These are phyloP conservation scores for Termitomyces sp. DNA, from an alignment of 768 basidiomycete genomes.

Conservation along the genomic window DNA sequence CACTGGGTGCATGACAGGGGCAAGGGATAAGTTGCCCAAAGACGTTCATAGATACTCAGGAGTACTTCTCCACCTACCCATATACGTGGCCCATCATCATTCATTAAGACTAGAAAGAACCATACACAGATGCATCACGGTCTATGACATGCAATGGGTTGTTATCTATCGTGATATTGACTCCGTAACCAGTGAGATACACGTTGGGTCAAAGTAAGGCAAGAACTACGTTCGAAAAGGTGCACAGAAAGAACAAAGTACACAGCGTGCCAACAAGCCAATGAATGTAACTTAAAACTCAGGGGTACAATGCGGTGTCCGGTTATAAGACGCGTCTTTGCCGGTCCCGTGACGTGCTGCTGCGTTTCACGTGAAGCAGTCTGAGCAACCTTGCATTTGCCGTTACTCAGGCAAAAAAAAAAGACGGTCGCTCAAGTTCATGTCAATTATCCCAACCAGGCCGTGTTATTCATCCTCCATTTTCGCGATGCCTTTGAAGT, in stretches of 20 bases:
- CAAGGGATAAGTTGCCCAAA: not conserved
- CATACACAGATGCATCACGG: too few relatives aligned
- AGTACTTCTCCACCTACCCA: not conserved
- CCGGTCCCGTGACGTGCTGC: conserved; percentile 2
- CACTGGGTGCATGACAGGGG: not conserved
- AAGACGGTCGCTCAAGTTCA: too few relatives aligned
- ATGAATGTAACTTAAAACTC: too few relatives aligned
- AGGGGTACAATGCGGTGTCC: too few relatives aligned
- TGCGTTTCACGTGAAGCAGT: not conserved
- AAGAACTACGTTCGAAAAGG: too few relatives aligned
- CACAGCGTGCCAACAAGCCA: too few relatives aligned
- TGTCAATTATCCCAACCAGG: too few relatives aligned
- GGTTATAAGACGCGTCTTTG: conserved; percentile 3
- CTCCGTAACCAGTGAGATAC: not conserved
- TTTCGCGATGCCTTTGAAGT: not conserved
- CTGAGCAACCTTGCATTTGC: too few relatives aligned
- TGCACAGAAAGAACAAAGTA: not conserved
- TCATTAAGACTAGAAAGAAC: not conserved
- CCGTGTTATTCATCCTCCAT: too few relatives aligned
- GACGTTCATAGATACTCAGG: not conserved
- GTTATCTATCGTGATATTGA: too few relatives aligned
- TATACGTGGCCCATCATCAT: not conserved
- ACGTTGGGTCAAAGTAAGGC: not conserved
- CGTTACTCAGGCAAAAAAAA: too few relatives aligned
- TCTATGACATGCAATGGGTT: too few relatives aligned